These are phyloP conservation scores for Coprinopsis sp. DNA, from an alignment of 768 basidiomycete genomes.

Conservation along the genomic window DNA sequence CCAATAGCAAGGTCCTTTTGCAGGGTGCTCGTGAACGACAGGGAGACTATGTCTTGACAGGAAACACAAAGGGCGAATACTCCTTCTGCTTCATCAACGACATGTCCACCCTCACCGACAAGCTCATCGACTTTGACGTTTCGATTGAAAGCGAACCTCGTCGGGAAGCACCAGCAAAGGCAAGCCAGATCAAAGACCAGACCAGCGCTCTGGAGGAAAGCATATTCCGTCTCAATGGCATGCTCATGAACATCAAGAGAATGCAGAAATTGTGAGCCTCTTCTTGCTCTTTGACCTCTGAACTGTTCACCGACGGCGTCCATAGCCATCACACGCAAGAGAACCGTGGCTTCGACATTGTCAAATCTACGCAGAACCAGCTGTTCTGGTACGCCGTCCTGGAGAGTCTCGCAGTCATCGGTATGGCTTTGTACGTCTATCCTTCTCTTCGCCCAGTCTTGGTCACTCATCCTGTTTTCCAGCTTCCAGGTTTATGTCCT, in stretches of 20 bases:
- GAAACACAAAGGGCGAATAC: conserved; percentile 86
- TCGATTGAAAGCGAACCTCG: conserved; percentile 98
- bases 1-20: conserved; percentile 80
- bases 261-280: conserved; percentile 88
- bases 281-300: background rate
- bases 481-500: conserved; percentile 89
- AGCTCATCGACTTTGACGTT: conserved; percentile 93
- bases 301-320: background rate
- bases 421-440: conserved; percentile 77
- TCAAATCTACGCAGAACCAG: conserved; percentile 85
- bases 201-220: conserved; percentile 94
- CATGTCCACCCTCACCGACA: conserved; percentile 90
- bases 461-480: conserved; percentile 10
- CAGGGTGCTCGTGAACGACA: conserved; percentile 88
- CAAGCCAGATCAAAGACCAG: conserved; percentile 86
- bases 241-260: conserved; percentile 85
- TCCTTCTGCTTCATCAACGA: conserved; percentile 98
- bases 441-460: background rate
- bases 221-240: conserved; percentile 83
- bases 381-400: conserved; percentile 92
- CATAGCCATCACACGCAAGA: conserved; percentile 90
- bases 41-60: conserved; percentile 96
- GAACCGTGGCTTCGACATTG: conserved; percentile 89
- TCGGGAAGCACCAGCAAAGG: conserved; percentile 81
- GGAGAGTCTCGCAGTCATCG: conserved; percentile 72